Base-by-base conservation (phyloP, 192 early-diverging fungal genomes). In the Backusella tarrabulga region DNA sequence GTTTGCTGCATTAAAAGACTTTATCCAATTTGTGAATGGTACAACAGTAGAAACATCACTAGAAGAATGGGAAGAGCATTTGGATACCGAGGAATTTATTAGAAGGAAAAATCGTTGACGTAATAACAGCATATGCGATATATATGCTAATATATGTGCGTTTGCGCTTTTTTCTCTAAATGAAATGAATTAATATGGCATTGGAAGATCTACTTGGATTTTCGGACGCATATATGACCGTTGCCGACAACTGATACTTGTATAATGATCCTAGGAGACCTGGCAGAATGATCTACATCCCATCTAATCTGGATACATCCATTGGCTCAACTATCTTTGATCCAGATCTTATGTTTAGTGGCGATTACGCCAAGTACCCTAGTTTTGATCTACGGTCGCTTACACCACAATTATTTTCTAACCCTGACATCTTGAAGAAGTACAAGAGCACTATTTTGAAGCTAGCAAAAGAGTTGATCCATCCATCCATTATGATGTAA, bases 11-110 rank as follows among this genome's bases (percentile, higher is more conserved):
- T 17, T 76, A 4, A 71, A 70, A 12, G 68, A 79, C 17, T 75
- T 80, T 67, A 80, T 71, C 72, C 11, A 74, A 21, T 80, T 75
- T 44, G 21, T 80, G 0, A 34, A 70, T 36, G 44, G 76, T 0
- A 71, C 77, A 23, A 40, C 79, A 66, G 21, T 44, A 23, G 34
- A 67, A 14, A 56, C 44, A 19, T 34, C 67, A 3, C 12, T 12
- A 46, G 15, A 67, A 56, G 8, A 56, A 36, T 80, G 74, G 79
- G 42, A 80, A 38, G 32, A 75, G 34, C 34, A 63, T 19, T 56
- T 80, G 38, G 79, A 75, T 42, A 72, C 34, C 38, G 76, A 29
- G 42, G 38, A 1, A 40, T 80, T 40, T 29, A 75, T 32, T 44
- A 40, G 63, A 41, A 70, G 52, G 79, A 75, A 75, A 14, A 14